Evolutionary conservation across 805 yeast genomes (phyloP).

Genomic region (Kuraishia cidri): DNA sequence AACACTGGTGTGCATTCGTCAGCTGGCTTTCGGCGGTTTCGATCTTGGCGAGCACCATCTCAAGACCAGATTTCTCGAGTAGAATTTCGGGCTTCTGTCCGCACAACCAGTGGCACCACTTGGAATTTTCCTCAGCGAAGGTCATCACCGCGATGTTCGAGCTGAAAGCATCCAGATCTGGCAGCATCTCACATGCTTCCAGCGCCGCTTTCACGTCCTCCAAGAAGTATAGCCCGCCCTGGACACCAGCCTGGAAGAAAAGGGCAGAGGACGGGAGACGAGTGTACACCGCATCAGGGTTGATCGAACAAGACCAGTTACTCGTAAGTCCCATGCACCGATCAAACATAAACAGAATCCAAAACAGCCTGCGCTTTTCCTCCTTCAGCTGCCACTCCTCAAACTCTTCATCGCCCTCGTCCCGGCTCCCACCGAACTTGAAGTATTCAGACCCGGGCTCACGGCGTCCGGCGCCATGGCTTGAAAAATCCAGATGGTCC

Average conservation of each 20-base stretch:
- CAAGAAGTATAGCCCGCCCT: conserved; percentile 9
- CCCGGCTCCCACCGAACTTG: background rate
- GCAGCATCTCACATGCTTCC: conserved; percentile 15
- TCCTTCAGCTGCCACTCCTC: conserved; percentile 8
- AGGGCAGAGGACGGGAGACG: conserved; percentile 3
- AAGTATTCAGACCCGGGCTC: background rate
- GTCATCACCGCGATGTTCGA: conserved; percentile 17
- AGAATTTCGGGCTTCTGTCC: background rate
- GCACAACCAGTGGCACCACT: conserved; percentile 20
- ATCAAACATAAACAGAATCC: conserved; percentile 19
- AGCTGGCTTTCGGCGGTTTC: background rate
- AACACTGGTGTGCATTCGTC: background rate
- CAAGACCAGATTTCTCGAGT: background rate
- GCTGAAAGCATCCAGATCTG: conserved; percentile 15
- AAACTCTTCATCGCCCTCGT: no score
- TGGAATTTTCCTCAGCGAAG: conserved; percentile 18
- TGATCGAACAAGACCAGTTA: conserved; percentile 13
- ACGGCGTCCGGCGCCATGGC: background rate
- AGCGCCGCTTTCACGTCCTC: conserved; percentile 20
- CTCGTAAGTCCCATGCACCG: conserved; percentile 21
- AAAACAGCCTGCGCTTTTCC: conserved; percentile 19
- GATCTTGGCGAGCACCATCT: background rate
- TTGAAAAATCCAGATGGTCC: background rate
- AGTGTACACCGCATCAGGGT: background rate
- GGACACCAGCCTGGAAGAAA: conserved; percentile 1